Evolutionary conservation across 345 rosid species (phyloP).

Genomic region (Carallia brachiata): DNA sequence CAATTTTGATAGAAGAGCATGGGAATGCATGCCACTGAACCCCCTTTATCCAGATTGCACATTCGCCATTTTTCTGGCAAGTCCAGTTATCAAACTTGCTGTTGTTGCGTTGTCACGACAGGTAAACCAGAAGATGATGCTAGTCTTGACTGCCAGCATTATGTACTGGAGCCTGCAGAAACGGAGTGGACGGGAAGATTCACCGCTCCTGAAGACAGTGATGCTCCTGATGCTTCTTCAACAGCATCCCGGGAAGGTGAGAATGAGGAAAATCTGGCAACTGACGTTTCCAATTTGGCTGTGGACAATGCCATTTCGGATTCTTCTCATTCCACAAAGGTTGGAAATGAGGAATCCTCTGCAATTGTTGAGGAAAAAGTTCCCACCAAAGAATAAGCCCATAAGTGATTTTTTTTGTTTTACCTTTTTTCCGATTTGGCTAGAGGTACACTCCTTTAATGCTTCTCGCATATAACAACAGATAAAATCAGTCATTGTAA

Average conservation of each 20-base stretch:
- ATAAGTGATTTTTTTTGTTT: background rate
- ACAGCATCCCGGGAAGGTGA: conserved; percentile 18
- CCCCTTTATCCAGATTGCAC: background rate
- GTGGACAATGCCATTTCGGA: conserved; percentile 26
- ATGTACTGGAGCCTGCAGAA: conserved; percentile 93
- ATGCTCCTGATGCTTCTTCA: conserved; percentile 19
- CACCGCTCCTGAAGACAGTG: conserved; percentile 33
- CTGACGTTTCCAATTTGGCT: conserved; percentile 36
- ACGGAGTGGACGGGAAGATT: conserved; percentile 38
- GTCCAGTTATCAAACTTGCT: background rate
- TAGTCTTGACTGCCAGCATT: conserved; percentile 83
- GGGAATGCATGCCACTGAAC: too few relatives aligned
- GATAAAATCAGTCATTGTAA: conserved; percentile 6
- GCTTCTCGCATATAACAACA: conserved; percentile 6
- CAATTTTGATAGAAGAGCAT: background rate
- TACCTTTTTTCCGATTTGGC: background rate
- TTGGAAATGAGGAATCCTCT: conserved; percentile 15
- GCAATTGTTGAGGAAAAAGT: conserved; percentile 7
- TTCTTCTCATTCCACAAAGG: background rate
- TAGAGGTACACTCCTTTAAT: background rate
- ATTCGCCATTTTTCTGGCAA: background rate
- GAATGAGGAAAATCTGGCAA: conserved; percentile 23
- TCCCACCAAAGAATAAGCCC: conserved; percentile 15
- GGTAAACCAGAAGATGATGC: conserved; percentile 99
- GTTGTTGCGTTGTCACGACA: conserved; percentile 23